Evolutionary conservation across 257 asterid genomes (phyloP).

Genomic region (Solanum commersonii): DNA sequence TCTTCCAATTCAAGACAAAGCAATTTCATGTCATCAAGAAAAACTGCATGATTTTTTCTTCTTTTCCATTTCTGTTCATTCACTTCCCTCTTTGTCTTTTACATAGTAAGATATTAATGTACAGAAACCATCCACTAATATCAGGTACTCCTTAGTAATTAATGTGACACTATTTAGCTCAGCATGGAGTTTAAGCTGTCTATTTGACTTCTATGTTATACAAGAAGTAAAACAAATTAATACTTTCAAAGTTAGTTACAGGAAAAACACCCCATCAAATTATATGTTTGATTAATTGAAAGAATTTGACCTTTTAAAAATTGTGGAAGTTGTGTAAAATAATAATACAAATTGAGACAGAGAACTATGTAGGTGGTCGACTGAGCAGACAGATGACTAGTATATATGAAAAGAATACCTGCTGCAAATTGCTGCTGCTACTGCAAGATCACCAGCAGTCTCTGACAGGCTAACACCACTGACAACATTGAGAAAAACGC

Average conservation of each 20-base stretch:
- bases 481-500: constrained; percentile 64
- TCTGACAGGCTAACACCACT: constrained; percentile 62
- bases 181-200: not conserved
- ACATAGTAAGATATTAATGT: not conserved
- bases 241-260: not conserved
- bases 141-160: not conserved
- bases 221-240: not conserved
- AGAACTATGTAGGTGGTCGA: not conserved
- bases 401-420: constrained; percentile 34
- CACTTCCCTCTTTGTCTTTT: not conserved
- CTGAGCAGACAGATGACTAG: not conserved
- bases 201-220: not conserved
- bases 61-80: not conserved
- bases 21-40: not conserved
- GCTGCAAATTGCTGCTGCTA: constrained; percentile 98
- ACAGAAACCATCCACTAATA: not conserved
- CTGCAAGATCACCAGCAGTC: constrained; percentile 93
- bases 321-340: not conserved
- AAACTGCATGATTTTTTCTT: not conserved
- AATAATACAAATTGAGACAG: not conserved
- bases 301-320: not conserved
- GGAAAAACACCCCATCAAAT: not conserved
- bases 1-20: not conserved
- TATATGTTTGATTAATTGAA: not conserved
- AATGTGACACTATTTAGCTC: not conserved